Base-by-base conservation (phyloP, 495 filamentous ascomycete genomes). In the Paragyromitra xinjiangensis region DNA sequence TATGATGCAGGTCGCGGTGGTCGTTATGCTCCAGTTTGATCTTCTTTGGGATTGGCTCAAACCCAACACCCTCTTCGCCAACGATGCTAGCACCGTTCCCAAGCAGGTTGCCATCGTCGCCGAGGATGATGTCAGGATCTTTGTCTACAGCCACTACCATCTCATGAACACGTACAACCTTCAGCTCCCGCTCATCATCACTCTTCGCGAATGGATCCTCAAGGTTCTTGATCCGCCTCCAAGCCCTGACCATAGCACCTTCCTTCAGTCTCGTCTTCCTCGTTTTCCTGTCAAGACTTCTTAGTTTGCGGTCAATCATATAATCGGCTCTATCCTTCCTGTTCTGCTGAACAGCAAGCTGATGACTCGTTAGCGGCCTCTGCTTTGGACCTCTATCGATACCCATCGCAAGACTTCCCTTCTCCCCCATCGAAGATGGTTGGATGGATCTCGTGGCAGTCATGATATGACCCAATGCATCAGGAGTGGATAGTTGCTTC, bases 311-410 rank as follows among this genome's bases (percentile, higher is more conserved):
- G 78, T 92, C 89, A 40, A 99, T 88, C 56, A 95, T 90, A 80
- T 95, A 93, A 64, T 97, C 92, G 53, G 97, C 92, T 14, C 93
- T 91, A 83, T 95, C 90, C 48, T 90, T 92, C 8, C 96, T 88
- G 82, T 97, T 97, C 59, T 91, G 89, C 79, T 97, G 93, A 3
- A 98, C 92, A 7, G 94, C 95, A 39, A 97, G 86, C 81, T 99
- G 95, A 83, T 99, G 95, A 9, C 93, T 92, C 0, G 95, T 99
- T 22, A 97, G 88, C 3, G 94, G 95, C 34, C 95, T 89, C 3
- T 91, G 89, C 64, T 84, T 83, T 64, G 73, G 48, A 87, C 88
- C 62, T 85, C 85, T 59, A 86, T 84, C 68, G 85, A 84, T 68
- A 86, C 84, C 77, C 88, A 88, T 50, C 42, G 70, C 53, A 88